Percentiles rank a stretch among this genome's conserved stretches.
Evolutionary conservation across 2,329 filamentous ascomycete species (phyloP).

Genomic region (Aspergillus spinulosporus): DNA sequence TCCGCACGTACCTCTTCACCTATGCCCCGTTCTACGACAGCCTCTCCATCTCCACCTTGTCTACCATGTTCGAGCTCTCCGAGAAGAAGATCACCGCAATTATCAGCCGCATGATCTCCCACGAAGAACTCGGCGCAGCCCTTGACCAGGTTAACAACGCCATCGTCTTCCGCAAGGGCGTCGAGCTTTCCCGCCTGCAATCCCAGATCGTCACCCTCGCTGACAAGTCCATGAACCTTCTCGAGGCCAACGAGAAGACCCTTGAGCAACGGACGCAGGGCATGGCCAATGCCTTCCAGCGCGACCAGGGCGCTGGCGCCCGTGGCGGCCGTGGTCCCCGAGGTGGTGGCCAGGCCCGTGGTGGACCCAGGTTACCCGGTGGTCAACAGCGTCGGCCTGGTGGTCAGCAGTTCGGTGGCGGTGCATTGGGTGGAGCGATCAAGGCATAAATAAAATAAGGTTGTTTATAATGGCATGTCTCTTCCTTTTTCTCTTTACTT

Average conservation of each 20-base stretch:
- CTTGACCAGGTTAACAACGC: constrained; percentile 97
- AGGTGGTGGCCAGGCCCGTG: constrained; percentile 39
- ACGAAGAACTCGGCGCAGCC: constrained; percentile 94
- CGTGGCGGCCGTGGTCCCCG: constrained; percentile 61
- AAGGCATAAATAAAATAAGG: constrained; percentile 46
- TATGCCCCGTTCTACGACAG: constrained; percentile 99
- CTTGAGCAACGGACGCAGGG: constrained; percentile 96
- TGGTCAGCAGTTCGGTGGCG: constrained; percentile 52
- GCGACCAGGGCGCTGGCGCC: constrained; percentile 76
- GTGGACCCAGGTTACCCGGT: constrained; percentile 39
- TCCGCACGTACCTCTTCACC: constrained; percentile 97
- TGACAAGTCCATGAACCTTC: constrained; percentile 93
- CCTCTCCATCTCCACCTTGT: constrained; percentile 78
- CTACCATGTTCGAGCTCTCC: constrained; percentile 92
- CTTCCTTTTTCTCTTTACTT: constrained; percentile 24
- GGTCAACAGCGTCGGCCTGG: constrained; percentile 48
- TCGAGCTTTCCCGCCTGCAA: constrained; percentile 94
- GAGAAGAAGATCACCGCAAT: constrained; percentile 89
- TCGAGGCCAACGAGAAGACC: constrained; percentile 96
- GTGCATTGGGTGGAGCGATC: constrained; percentile 53
- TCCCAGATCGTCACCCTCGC: constrained; percentile 89
- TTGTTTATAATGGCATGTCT: constrained; percentile 28
- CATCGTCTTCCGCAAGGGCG: constrained; percentile 99
- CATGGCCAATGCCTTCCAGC: constrained; percentile 90
- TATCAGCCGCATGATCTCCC: constrained; percentile 98